A percentile compares a stretch with the other conserved stretches of the same genome.
These are phyloP conservation scores for Knoxdaviesia capensis DNA, from an alignment of 2,329 filamentous ascomycete species.

Conservation along the genomic window DNA sequence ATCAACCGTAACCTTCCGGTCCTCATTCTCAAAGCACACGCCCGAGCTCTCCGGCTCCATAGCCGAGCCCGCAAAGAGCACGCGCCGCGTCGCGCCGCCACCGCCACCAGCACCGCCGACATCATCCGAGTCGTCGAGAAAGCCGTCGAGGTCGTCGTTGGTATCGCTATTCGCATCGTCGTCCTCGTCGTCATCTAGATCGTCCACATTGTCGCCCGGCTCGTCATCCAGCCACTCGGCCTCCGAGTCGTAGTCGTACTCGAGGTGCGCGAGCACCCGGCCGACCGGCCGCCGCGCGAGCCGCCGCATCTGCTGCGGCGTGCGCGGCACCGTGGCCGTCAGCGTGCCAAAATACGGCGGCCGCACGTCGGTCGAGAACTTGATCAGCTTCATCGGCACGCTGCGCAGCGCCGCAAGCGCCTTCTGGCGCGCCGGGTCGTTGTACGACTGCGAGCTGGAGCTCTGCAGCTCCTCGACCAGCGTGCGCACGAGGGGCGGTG, in stretches of 20 bases:
- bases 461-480: conserved; percentile 37
- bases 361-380: conserved; percentile 43
- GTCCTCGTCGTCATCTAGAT: conserved; percentile 51
- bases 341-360: conserved; percentile 56
- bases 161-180: conserved; percentile 32
- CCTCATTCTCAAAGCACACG: conserved; percentile 57
- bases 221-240: conserved; percentile 68
- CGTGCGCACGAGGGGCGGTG: conserved; percentile 33
- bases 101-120: conserved; percentile 25
- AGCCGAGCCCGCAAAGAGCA: conserved; percentile 15
- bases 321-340: conserved; percentile 21
- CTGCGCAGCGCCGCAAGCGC: conserved; percentile 21
- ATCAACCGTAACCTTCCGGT: conserved; percentile 23
- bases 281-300: conserved; percentile 33
- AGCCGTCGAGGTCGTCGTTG: conserved; percentile 63
- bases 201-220: conserved; percentile 44
- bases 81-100: conserved; percentile 29
- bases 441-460: background rate
- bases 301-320: conserved; percentile 24
- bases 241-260: conserved; percentile 77
- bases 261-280: conserved; percentile 33
- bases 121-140: conserved; percentile 75
- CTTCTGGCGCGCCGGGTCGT: conserved; percentile 14
- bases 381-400: conserved; percentile 42
- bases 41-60: conserved; percentile 63